Conservation (phyloP, 2,329 filamentous ascomycete genomes). For the Hortaea sp. region DNA sequence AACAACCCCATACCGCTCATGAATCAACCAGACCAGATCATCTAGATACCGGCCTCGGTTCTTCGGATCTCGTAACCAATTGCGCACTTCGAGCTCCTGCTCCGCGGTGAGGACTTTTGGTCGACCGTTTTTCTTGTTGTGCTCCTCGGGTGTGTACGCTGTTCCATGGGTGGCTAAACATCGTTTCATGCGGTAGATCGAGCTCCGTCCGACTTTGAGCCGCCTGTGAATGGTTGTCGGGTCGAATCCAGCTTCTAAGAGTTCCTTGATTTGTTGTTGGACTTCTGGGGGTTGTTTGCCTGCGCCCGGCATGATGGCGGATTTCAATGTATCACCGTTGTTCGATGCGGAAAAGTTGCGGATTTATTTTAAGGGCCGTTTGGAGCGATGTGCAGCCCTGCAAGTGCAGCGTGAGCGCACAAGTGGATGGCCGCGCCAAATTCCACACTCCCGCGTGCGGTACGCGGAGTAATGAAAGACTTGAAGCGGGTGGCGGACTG, state of each 20-base stretch:
- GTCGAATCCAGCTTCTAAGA: constrained; percentile 25
- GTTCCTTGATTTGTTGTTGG: constrained; percentile 22
- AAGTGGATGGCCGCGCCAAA: too few relatives aligned
- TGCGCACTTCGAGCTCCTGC: constrained; percentile 23
- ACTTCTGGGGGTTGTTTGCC: constrained; percentile 21
- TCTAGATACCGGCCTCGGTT: constrained; percentile 24
- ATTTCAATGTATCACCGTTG: background rate
- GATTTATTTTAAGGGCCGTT: too few relatives aligned
- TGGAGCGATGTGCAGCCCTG: too few relatives aligned
- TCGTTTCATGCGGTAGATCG: constrained; percentile 27
- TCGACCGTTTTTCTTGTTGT: constrained; percentile 26
- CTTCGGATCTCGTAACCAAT: constrained; percentile 22
- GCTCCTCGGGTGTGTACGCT: constrained; percentile 22
- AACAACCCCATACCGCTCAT: constrained; percentile 24
- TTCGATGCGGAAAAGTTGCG: background rate
- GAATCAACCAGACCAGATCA: constrained; percentile 25
- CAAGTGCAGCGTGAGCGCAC: too few relatives aligned
- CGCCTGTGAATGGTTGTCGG: constrained; percentile 24
- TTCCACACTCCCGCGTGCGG: too few relatives aligned
- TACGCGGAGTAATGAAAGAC: too few relatives aligned
- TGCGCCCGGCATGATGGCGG: constrained; percentile 17
- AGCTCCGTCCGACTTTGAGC: constrained; percentile 23
- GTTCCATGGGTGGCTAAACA: constrained; percentile 24
- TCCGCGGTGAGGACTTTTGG: constrained; percentile 23
- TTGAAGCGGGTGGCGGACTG: too few relatives aligned